Percentiles rank a stretch among this genome's conserved stretches.
Conservation (phyloP, 2,329 filamentous ascomycete genomes). For the Ophiocordyceps camponoti-leonardi region DNA sequence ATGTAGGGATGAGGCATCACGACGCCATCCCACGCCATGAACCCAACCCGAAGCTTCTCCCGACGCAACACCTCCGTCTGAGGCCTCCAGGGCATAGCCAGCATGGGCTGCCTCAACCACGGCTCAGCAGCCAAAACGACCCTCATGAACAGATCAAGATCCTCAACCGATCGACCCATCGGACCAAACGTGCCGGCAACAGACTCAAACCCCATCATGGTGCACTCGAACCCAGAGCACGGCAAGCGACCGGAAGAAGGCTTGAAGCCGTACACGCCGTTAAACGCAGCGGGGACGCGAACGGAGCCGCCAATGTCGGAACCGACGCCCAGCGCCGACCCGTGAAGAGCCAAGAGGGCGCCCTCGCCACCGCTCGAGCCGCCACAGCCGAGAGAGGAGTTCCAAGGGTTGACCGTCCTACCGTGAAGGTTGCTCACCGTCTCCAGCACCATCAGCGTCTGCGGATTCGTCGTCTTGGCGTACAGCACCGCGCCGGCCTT, state of each 20-base stretch:
- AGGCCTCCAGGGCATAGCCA: conserved; percentile 9
- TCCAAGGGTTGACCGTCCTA: conserved; percentile 44
- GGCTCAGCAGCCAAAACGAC: conserved; percentile 12
- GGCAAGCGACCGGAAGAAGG: conserved; percentile 15
- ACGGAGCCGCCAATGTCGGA: conserved; percentile 25
- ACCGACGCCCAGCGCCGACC: conserved; percentile 22
- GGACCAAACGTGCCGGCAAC: conserved; percentile 15
- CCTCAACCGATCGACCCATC: conserved; percentile 16
- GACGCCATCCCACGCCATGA: conserved; percentile 32
- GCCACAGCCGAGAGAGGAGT: conserved; percentile 40
- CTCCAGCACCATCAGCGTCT: conserved; percentile 37
- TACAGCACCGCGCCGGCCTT: conserved; percentile 23
- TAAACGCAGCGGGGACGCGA: conserved; percentile 17
- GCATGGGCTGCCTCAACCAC: conserved; percentile 15
- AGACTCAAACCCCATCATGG: conserved; percentile 18
- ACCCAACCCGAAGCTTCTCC: conserved; percentile 13
- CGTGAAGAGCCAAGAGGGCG: conserved; percentile 21
- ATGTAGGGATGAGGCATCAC: conserved; percentile 44
- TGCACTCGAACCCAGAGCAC: conserved; percentile 7
- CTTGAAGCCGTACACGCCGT: conserved; percentile 18
- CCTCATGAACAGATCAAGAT: conserved; percentile 18
- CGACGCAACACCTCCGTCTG: not conserved
- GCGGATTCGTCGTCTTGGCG: conserved; percentile 53
- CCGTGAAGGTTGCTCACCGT: conserved; percentile 47
- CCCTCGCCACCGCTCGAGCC: conserved; percentile 45